Percentiles rank a stretch among this genome's conserved stretches.
Evolutionary conservation across 176 grass and related monocot species (phyloP).

Genomic region (Ananas comosus): DNA sequence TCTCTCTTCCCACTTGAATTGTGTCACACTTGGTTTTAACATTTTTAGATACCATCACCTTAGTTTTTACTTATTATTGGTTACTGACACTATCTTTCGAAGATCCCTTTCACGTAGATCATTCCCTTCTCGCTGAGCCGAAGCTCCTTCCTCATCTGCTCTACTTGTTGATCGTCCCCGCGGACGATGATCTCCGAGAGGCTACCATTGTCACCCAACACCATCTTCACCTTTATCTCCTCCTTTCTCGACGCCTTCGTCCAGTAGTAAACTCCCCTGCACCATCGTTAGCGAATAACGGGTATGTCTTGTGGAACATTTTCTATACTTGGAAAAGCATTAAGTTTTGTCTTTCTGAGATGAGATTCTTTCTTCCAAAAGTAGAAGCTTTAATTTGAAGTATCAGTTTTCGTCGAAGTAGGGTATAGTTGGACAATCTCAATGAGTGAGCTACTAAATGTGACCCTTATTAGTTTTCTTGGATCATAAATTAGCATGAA

Average conservation of each 20-base stretch:
- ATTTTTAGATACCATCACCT: background rate
- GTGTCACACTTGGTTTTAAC: background rate
- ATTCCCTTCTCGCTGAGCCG: conserved; percentile 77
- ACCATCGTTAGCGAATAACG: conserved; percentile 14
- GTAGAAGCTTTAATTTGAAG: no score
- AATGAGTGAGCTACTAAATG: no score
- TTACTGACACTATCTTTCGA: conserved; percentile 34
- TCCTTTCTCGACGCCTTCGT: conserved; percentile 81
- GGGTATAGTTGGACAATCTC: no score
- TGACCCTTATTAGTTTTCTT: background rate
- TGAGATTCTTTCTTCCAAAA: no score
- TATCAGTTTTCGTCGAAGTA: no score
- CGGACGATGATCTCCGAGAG: conserved; percentile 62
- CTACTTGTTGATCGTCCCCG: conserved; percentile 81
- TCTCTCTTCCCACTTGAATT: background rate
- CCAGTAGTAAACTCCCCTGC: conserved; percentile 92
- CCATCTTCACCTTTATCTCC: conserved; percentile 92
- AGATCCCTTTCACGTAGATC: conserved; percentile 89
- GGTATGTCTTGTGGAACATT: background rate
- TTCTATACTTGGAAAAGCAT: background rate
- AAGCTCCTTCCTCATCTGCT: conserved; percentile 86
- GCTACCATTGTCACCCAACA: conserved; percentile 38
- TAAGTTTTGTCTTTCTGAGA: no score
- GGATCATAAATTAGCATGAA: conserved; percentile 10
- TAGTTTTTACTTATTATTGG: background rate